Conservation (phyloP, 2,329 filamentous ascomycete species). For the Gaeumannomyces tritici region DNA sequence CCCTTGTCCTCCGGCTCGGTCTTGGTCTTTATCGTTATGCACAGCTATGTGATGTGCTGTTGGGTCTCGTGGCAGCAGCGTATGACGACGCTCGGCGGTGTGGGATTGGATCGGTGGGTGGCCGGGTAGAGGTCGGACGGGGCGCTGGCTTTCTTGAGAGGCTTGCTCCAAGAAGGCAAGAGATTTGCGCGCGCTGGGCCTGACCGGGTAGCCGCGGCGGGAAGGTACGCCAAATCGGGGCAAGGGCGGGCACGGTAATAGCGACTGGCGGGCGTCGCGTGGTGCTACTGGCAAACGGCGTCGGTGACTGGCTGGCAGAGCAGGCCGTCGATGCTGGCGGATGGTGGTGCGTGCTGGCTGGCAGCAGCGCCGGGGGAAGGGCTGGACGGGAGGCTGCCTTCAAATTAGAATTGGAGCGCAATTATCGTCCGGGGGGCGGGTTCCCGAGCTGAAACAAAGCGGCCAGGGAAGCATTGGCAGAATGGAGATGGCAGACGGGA, state of each 20-base stretch:
- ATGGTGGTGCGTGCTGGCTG: background rate
- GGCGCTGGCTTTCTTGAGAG: background rate
- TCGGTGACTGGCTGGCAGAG: background rate
- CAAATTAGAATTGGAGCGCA: conserved; percentile 2
- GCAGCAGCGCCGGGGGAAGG: background rate
- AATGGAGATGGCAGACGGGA: conserved; percentile 2
- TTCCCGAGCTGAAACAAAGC: conserved; percentile 5
- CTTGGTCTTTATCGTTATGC: conserved; percentile 5
- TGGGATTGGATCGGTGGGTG: background rate
- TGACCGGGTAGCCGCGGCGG: background rate
- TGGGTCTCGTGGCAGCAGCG: conserved; percentile 1
- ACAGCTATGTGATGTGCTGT: background rate
- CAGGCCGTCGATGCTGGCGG: conserved; percentile 1
- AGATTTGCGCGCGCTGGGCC: background rate
- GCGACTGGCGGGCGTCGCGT: background rate
- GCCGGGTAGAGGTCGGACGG: background rate
- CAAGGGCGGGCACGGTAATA: background rate
- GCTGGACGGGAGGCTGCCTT: conserved; percentile 5
- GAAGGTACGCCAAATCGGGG: background rate
- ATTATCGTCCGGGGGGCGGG: background rate
- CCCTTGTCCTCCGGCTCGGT: background rate
- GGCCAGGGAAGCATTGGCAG: conserved; percentile 5
- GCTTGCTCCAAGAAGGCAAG: background rate
- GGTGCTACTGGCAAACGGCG: background rate
- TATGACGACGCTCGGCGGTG: background rate